Conservation (phyloP, 331 rosid species). For the Arachis monticola region DNA sequence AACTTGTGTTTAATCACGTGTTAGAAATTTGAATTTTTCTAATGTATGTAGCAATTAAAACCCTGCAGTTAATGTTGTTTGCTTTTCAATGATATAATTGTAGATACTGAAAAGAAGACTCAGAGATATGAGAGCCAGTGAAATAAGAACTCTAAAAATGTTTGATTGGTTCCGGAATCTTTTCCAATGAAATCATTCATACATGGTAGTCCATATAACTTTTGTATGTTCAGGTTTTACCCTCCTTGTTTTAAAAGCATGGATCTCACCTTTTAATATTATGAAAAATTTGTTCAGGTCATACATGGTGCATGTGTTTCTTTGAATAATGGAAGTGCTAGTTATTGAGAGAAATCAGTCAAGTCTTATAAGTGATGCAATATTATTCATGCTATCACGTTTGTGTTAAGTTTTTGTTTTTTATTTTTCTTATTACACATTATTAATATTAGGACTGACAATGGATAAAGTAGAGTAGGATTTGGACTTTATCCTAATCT, state of each 20-base stretch:
- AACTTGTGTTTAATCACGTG: background rate
- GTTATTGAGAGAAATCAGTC: no score
- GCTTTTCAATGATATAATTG: constrained; percentile 25
- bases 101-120: constrained; percentile 82
- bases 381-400: no score
- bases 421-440: no score
- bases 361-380: no score
- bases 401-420: no score
- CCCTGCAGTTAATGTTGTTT: background rate
- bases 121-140: constrained; percentile 83
- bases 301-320: background rate
- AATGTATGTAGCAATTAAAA: no score
- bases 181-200: constrained; percentile 55
- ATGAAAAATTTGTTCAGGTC: constrained; percentile 24
- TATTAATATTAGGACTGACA: no score
- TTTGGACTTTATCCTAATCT: no score
- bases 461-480: no score
- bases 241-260: background rate
- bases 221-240: background rate
- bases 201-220: constrained; percentile 1
- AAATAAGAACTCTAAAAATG: constrained; percentile 71
- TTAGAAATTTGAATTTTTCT: no score
- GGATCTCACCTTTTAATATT: constrained; percentile 24
- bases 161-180: constrained; percentile 71
- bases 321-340: no score